Conservation (phyloP, 169 alveolate species). For the Plasmodium knowlesi region DNA sequence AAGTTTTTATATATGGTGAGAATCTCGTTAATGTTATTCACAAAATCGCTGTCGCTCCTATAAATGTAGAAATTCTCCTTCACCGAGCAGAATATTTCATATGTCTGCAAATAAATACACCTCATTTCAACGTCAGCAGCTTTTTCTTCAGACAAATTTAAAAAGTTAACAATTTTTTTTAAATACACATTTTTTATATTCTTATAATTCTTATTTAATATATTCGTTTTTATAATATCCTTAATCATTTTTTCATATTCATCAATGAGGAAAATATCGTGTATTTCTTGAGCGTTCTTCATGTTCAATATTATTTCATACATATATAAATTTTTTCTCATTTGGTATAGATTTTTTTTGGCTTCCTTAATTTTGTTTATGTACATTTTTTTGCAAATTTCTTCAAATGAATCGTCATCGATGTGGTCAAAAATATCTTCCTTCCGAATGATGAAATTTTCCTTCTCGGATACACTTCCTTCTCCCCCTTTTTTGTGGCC, state of each 20-base stretch:
- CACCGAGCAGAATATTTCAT: slow-evolving; percentile 14
- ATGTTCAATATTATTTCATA: slow-evolving; percentile 63
- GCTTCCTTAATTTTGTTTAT: slow-evolving; percentile 29
- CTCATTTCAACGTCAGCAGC: slow-evolving; percentile 45
- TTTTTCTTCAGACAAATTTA: slow-evolving; percentile 50
- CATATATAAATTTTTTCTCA: slow-evolving; percentile 46
- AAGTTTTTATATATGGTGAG: slow-evolving; percentile 41
- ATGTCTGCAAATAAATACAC: slow-evolving; percentile 32
- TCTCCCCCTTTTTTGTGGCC: slow-evolving; percentile 1
- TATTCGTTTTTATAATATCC: slow-evolving; percentile 56
- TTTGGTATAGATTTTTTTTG: slow-evolving; percentile 54
- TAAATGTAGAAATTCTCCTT: slow-evolving; percentile 66
- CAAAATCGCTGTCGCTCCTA: slow-evolving; percentile 26
- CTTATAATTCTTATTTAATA: slow-evolving; percentile 47
- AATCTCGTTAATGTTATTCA: slow-evolving; percentile 48
- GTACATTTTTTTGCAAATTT: slow-evolving; percentile 65
- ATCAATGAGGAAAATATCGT: slow-evolving; percentile 34
- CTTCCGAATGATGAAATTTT: slow-evolving; percentile 13
- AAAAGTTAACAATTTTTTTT: slow-evolving; percentile 67
- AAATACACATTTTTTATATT: slow-evolving; percentile 70
- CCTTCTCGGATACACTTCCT: not conserved
- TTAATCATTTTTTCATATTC: slow-evolving; percentile 68
- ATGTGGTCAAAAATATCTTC: slow-evolving; percentile 45
- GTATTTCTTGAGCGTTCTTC: slow-evolving; percentile 41
- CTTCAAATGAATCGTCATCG: slow-evolving; percentile 55